Conservation (phyloP, 2,329 filamentous ascomycete species). For the Rutstroemia sp. region DNA sequence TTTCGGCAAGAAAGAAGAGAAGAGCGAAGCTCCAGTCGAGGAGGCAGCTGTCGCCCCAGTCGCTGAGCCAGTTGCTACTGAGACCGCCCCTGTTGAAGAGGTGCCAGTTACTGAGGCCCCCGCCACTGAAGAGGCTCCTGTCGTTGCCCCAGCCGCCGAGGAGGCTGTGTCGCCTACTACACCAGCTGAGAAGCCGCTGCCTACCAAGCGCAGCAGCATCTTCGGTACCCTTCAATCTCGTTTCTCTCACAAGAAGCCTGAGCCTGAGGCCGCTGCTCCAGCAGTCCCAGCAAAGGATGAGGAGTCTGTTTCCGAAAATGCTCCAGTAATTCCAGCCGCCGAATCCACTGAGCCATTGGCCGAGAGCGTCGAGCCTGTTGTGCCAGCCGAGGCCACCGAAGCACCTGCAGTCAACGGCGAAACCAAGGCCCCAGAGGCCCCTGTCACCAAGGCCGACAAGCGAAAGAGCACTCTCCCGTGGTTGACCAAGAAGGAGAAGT, state of each 20-base stretch:
- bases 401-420: conserved; percentile 33
- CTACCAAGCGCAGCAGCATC: conserved; percentile 28
- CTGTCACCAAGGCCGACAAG: conserved; percentile 42
- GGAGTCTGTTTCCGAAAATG: conserved; percentile 27
- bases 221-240: conserved; percentile 27
- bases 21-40: conserved; percentile 28
- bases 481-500: conserved; percentile 55
- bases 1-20: conserved; percentile 33
- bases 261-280: conserved; percentile 21
- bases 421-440: conserved; percentile 31
- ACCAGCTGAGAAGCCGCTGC: conserved; percentile 21
- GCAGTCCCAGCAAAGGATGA: conserved; percentile 28
- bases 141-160: conserved; percentile 34
- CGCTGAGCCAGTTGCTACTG: conserved; percentile 16
- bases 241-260: conserved; percentile 28
- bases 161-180: conserved; percentile 25
- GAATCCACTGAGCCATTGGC: conserved; percentile 26
- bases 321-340: conserved; percentile 30
- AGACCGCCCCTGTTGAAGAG: conserved; percentile 25
- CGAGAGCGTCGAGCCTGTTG: conserved; percentile 25
- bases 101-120: conserved; percentile 25
- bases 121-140: conserved; percentile 10
- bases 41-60: conserved; percentile 11
- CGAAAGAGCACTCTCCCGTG: conserved; percentile 53
- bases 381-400: conserved; percentile 27